A percentile compares a stretch with the other conserved stretches of the same genome.
Conservation (phyloP, 225 moss, liverwort and hornwort species). For the Sphagnum tenellum region DNA sequence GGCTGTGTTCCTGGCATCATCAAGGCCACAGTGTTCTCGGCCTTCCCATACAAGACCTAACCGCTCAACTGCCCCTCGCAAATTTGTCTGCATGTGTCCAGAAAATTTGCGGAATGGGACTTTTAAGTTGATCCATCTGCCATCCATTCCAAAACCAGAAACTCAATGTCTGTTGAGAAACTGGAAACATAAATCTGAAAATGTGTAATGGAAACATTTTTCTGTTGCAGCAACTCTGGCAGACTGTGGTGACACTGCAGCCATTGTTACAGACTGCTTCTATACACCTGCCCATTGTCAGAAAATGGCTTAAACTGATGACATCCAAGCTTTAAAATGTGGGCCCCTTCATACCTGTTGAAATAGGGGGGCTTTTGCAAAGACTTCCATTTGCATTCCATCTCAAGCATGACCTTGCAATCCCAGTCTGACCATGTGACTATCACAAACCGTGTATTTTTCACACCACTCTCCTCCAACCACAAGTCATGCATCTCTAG, state of each 20-base stretch:
- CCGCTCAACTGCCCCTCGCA: constrained; percentile 23
- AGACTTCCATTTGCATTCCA: constrained; percentile 32
- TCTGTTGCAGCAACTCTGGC: too few species aligned
- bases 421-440: constrained; percentile 48
- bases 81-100: constrained; percentile 15
- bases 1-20: constrained; percentile 33
- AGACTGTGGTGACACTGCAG: too few species aligned
- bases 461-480: constrained; percentile 34
- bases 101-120: constrained; percentile 5
- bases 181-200: too few species aligned
- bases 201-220: too few species aligned
- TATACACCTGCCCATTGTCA: too few species aligned
- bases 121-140: constrained; percentile 26
- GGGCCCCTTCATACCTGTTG: constrained; percentile 15
- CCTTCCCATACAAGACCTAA: constrained; percentile 18
- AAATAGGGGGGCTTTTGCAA: constrained; percentile 30
- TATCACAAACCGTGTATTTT: constrained; percentile 27
- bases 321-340: too few species aligned
- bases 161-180: too few species aligned
- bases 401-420: constrained; percentile 26
- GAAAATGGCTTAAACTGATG: too few species aligned
- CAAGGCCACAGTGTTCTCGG: constrained; percentile 28
- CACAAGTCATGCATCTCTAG: constrained; percentile 29
- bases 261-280: too few species aligned
- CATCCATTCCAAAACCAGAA: too few species aligned